Evolutionary conservation across 192 early-diverging fungal species (phyloP).

Genomic region (Gaertneriomyces semiglobifer): DNA sequence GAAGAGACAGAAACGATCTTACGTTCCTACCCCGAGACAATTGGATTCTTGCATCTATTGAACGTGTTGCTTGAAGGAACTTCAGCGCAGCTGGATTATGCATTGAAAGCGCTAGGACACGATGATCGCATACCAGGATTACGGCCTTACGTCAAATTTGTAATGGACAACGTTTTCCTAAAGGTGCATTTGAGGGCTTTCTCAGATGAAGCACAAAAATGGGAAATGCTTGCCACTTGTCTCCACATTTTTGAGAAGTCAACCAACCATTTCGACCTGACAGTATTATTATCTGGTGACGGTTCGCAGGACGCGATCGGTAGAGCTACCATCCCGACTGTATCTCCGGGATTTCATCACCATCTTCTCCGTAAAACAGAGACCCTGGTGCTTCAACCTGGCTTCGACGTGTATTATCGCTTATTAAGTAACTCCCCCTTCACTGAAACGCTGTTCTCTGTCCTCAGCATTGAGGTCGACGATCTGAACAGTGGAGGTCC

Average conservation of each 20-base stretch:
- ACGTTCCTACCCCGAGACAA: slow-evolving; percentile 81
- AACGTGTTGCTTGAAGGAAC: slow-evolving; percentile 49
- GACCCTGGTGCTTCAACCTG: slow-evolving; percentile 68
- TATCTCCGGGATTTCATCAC: slow-evolving; percentile 1
- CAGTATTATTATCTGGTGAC: slow-evolving; percentile 29
- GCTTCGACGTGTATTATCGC: slow-evolving; percentile 75
- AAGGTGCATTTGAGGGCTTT: slow-evolving; percentile 71
- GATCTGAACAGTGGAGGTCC: slow-evolving; percentile 45
- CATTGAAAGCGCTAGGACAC: slow-evolving; percentile 63
- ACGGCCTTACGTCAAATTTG: slow-evolving; percentile 69
- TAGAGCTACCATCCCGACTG: background rate
- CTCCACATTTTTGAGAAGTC: slow-evolving; percentile 78
- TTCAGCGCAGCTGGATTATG: slow-evolving; percentile 37
- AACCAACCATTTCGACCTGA: slow-evolving; percentile 71
- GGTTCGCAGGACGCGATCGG: slow-evolving; percentile 9
- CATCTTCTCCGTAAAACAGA: slow-evolving; percentile 31
- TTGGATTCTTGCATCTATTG: slow-evolving; percentile 77
- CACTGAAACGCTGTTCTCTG: slow-evolving; percentile 63
- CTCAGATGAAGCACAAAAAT: slow-evolving; percentile 64
- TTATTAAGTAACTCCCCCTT: slow-evolving; percentile 75
- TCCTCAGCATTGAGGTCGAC: slow-evolving; percentile 62
- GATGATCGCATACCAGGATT: slow-evolving; percentile 70
- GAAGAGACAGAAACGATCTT: slow-evolving; percentile 74
- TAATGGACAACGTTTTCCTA: slow-evolving; percentile 80
- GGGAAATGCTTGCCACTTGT: slow-evolving; percentile 70